Conservation (phyloP, 2,329 filamentous ascomycete species). For the Colletotrichum paranaense region DNA sequence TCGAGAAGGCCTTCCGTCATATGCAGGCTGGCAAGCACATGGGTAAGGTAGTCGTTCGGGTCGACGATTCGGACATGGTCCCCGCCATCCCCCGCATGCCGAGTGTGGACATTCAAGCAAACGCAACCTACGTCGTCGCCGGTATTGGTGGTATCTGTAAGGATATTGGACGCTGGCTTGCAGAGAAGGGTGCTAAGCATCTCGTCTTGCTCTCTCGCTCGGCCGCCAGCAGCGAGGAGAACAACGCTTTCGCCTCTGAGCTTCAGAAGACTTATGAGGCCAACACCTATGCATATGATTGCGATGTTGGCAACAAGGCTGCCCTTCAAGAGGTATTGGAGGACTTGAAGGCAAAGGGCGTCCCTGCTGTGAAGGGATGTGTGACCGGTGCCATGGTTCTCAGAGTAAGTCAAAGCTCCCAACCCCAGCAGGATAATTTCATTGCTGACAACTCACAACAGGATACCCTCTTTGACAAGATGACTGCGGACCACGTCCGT, state of each 20-base stretch:
- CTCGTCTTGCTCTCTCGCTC: constrained; percentile 44
- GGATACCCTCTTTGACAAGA: constrained; percentile 41
- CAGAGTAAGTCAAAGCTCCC: constrained; percentile 2
- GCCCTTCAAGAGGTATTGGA: constrained; percentile 10
- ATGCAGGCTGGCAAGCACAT: constrained; percentile 50
- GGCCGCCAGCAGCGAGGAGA: constrained; percentile 32
- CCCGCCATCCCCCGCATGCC: constrained; percentile 13
- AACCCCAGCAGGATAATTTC: not conserved
- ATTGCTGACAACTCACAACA: not conserved
- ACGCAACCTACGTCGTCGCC: constrained; percentile 28
- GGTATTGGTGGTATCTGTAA: constrained; percentile 31
- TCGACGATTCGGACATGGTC: constrained; percentile 16
- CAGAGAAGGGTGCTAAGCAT: constrained; percentile 43
- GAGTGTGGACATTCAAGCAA: not conserved
- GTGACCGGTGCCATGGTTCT: constrained; percentile 32
- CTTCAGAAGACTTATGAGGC: constrained; percentile 2
- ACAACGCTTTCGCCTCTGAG: constrained; percentile 22
- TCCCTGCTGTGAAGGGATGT: constrained; percentile 20
- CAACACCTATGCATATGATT: constrained; percentile 27
- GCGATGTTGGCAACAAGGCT: constrained; percentile 23
- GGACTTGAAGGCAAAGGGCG: constrained; percentile 21
- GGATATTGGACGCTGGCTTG: constrained; percentile 42
- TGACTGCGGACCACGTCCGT: constrained; percentile 43
- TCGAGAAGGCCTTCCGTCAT: constrained; percentile 48
- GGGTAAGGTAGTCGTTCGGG: constrained; percentile 49